A percentile compares a stretch with the other conserved stretches of the same genome.
These are phyloP conservation scores for Cantharellus cinnabarinus DNA, from an alignment of 768 basidiomycete genomes.

Conservation along the genomic window DNA sequence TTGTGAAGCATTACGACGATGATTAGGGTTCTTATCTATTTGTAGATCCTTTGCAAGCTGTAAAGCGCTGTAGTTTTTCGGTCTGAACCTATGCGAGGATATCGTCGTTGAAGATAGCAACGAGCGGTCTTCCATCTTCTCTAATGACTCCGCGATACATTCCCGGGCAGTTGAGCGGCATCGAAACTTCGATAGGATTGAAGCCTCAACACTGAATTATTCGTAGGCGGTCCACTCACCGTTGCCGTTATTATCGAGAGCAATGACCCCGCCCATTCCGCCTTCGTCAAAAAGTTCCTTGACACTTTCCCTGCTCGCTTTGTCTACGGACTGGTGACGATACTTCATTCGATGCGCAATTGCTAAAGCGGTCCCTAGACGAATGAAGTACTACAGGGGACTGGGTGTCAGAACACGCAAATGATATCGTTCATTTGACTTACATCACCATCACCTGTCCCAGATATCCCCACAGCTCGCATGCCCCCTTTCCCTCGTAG, in stretches of 20 bases:
- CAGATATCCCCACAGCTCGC: no score
- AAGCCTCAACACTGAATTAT: neutral
- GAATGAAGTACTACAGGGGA: conserved; percentile 54
- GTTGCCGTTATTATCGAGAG: conserved; percentile 46
- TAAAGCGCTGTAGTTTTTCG: no score
- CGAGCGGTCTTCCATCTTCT: conserved; percentile 46
- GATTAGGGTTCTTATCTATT: no score
- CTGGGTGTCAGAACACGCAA: no score
- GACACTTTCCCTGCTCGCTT: conserved; percentile 36
- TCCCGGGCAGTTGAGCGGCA: conserved; percentile 54
- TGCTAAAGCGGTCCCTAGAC: conserved; percentile 42
- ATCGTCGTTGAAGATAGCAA: no score
- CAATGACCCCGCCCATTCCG: conserved; percentile 58
- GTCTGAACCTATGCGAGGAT: no score
- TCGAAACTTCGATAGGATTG: conserved; percentile 28
- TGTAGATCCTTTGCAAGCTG: no score
- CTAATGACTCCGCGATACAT: conserved; percentile 69
- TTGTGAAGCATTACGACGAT: no score
- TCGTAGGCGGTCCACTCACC: conserved; percentile 21
- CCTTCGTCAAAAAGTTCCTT: conserved; percentile 36
- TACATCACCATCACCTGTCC: no score
- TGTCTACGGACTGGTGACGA: conserved; percentile 31
- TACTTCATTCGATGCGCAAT: conserved; percentile 48
- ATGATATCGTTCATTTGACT: no score
- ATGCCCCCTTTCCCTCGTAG: no score